Base-by-base conservation (phyloP, 768 basidiomycete species). In the Boletus rex-veris region DNA sequence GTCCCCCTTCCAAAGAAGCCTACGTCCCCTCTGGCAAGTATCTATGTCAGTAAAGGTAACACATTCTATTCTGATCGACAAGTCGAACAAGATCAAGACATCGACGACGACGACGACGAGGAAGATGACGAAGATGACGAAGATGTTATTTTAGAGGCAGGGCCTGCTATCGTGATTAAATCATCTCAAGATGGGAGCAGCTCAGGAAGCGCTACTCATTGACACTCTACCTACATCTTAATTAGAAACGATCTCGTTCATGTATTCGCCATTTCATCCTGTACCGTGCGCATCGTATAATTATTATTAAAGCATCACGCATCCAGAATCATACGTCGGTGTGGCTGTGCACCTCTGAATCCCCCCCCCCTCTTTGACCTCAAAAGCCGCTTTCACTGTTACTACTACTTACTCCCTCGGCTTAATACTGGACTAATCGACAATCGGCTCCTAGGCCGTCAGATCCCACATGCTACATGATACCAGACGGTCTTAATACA, bases 81-180 rank as follows among this genome's bases (percentile, higher is more conserved):
- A 33, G 74, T 75, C 39, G 77, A 77, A 31, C 85, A 87, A 59
- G 83, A 79, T 21, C 85, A 89, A 58, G 71, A 77, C 35, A 75
- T 75, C 30, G 87, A 88, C 58, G 82, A 78, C 16, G 87, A 88
- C 58, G 71, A 78, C n/a, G 77, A 78, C n/a, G 76, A 78, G 24
- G 77, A 78, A 28, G 26, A 28, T 8, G 28, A 28, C 7, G 28
- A 28, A 8, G 28, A 28, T 28, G 86, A 89, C 59, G 81, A 78
- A 18, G 88, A 90, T 59, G 70, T 90, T 21, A 86, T 90, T 62
- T 71, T 90, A 61, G 88, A 89, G 71, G 80, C 85, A 18, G 88
- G 88, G 1, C 87, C 88, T 4, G 77, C 80, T n/a, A 68, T 80
- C 38, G 65, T 77, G n/a, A 65, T 77, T 28, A 79, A 80, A 62